Evolutionary conservation across 768 basidiomycete species (phyloP).

Genomic region (Xerocomellus intermedius): DNA sequence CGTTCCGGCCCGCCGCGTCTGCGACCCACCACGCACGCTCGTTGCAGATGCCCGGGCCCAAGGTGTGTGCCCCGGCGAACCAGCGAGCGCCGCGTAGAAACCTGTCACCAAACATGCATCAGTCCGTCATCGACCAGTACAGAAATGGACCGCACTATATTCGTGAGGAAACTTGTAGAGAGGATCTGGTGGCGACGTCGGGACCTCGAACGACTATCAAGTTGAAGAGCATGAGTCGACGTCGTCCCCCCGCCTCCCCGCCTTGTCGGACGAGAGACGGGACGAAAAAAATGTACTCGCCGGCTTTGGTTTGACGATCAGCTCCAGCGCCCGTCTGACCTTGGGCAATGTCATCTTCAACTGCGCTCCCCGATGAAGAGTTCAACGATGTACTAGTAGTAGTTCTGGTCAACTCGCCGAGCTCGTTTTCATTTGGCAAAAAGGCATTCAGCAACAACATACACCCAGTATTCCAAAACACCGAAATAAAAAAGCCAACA

Average conservation of each 20-base stretch:
- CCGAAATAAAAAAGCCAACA: not conserved
- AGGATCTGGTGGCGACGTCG: conserved; percentile 24
- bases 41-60: not conserved
- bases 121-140: not conserved
- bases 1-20: not conserved
- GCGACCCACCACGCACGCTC: not conserved
- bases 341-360: conserved; percentile 12
- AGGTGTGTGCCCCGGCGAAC: conserved; percentile 16
- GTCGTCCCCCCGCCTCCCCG: not conserved
- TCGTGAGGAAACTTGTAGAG: conserved; percentile 27
- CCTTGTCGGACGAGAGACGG: not conserved
- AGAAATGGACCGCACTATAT: conserved; percentile 12
- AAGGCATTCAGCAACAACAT: not conserved
- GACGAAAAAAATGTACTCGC: conserved; percentile 11
- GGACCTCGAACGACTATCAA: conserved; percentile 26
- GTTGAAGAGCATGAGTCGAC: not conserved
- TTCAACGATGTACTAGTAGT: no score
- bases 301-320: conserved; percentile 32
- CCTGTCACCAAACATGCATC: conserved; percentile 10
- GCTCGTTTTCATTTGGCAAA: no score
- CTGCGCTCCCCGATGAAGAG: no score
- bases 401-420: no score
- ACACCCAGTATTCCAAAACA: conserved; percentile 12
- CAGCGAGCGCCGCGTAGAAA: conserved; percentile 22
- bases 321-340: conserved; percentile 15